Conservation (phyloP, 2,329 filamentous ascomycete species). For the Fusarium fracticaudum region DNA sequence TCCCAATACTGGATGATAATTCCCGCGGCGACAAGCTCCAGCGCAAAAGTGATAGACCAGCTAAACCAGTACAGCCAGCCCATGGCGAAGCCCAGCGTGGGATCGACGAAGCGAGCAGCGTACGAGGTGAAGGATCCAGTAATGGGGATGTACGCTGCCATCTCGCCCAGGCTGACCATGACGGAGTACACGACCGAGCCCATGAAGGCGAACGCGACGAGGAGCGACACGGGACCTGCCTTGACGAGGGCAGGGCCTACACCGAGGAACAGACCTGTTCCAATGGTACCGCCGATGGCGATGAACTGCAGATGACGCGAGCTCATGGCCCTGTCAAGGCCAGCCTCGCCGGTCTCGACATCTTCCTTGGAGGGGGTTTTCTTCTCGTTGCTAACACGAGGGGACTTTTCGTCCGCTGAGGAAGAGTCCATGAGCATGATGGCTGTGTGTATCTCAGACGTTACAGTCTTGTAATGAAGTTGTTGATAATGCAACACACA, state of each 20-base stretch:
- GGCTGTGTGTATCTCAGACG: background rate
- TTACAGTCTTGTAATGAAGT: background rate
- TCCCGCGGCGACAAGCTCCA: constrained; percentile 77
- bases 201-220: constrained; percentile 76
- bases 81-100: constrained; percentile 78
- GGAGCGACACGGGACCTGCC: constrained; percentile 71
- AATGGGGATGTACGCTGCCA: constrained; percentile 82
- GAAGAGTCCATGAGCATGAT: constrained; percentile 37
- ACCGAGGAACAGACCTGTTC: constrained; percentile 78
- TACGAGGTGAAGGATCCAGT: constrained; percentile 81
- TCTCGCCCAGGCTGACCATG: constrained; percentile 76
- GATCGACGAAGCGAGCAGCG: constrained; percentile 78
- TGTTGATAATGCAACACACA: background rate
- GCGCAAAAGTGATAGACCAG: constrained; percentile 77
- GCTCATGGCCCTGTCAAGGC: constrained; percentile 51
- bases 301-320: constrained; percentile 60
- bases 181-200: constrained; percentile 79
- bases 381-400: constrained; percentile 43
- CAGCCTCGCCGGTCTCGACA: constrained; percentile 50
- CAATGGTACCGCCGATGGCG: constrained; percentile 70
- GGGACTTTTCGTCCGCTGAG: constrained; percentile 44
- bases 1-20: constrained; percentile 83
- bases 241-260: constrained; percentile 70
- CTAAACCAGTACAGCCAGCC: constrained; percentile 88
- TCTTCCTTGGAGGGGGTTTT: constrained; percentile 42